phyloP scores from a whole-genome alignment of 768 basidiomycete genomes.

The Rhodotorula taiwanensis region DNA sequence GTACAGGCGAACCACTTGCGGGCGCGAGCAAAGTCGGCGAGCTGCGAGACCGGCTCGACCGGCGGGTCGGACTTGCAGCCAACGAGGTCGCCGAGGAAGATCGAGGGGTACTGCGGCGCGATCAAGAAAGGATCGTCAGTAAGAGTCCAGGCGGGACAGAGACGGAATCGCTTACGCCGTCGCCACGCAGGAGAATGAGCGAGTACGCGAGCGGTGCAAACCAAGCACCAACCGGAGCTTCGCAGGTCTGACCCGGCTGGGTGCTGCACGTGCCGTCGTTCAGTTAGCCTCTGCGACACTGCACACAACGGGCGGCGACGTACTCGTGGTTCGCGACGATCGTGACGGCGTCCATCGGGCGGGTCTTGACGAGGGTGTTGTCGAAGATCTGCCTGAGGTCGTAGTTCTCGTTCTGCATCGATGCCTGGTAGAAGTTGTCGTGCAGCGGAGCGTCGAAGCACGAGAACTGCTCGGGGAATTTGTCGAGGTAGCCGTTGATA shows the following conservation, averaged over 20 bases:
- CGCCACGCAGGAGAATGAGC: slow-evolving; percentile 47
- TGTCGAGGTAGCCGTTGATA: slow-evolving; percentile 38
- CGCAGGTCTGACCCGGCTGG: slow-evolving; percentile 46
- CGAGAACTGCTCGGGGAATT: slow-evolving; percentile 38
- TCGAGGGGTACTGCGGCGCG: slow-evolving; percentile 1
- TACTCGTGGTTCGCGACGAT: slow-evolving; percentile 33
- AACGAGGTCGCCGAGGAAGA: slow-evolving; percentile 47
- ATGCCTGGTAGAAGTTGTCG: slow-evolving; percentile 46
- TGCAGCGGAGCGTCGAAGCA: background rate
- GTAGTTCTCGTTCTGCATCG: slow-evolving; percentile 43
- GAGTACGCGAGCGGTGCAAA: slow-evolving; percentile 49
- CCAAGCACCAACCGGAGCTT: slow-evolving; percentile 45
- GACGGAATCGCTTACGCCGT: no score
- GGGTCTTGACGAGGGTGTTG: slow-evolving; percentile 45
- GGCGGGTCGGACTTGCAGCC: slow-evolving; percentile 43
- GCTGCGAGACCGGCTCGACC: slow-evolving; percentile 44
- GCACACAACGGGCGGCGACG: background rate
- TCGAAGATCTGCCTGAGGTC: slow-evolving; percentile 48
- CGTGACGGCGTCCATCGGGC: slow-evolving; percentile 49
- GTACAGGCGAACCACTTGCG: slow-evolving; percentile 30
- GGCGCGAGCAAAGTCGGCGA: slow-evolving; percentile 45
- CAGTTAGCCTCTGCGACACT: slow-evolving; percentile 1
- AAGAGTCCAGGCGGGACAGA: slow-evolving; percentile 26
- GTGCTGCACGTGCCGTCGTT: slow-evolving; percentile 43
- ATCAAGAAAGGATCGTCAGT: no score